phyloP scores from a whole-genome alignment of 805 yeast species.

The Yarrowia phangngaensis region DNA sequence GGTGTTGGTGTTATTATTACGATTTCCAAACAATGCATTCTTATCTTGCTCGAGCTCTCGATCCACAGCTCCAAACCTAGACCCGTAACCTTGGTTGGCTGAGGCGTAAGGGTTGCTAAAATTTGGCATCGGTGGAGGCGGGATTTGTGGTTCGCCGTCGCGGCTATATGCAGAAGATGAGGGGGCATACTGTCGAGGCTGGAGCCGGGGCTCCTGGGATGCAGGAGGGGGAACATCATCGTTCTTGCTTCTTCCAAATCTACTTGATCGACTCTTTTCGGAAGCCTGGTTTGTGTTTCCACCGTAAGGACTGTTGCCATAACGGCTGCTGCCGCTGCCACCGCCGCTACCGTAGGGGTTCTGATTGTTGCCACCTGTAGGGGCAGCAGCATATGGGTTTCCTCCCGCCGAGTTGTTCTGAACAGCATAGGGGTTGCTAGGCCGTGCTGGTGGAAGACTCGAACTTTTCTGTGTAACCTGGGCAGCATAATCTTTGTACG shows the following conservation, averaged over 20 bases:
- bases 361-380: neutral
- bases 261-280: neutral
- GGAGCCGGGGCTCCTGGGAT: neutral
- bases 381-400: conserved; percentile 14
- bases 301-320: neutral
- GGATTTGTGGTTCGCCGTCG: conserved; percentile 13
- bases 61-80: conserved; percentile 12
- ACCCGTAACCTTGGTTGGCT: conserved; percentile 11
- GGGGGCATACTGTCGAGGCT: neutral
- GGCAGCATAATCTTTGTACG: conserved; percentile 25
- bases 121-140: conserved; percentile 23
- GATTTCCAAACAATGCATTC: conserved; percentile 14
- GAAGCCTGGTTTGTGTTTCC: neutral
- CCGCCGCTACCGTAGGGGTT: conserved; percentile 4
- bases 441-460: neutral
- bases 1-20: neutral
- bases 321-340: neutral
- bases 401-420: conserved; percentile 1
- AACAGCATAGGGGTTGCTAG: conserved; percentile 16
- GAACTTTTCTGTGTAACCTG: conserved; percentile 4
- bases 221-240: conserved; percentile 7
- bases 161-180: neutral
- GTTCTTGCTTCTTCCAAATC: conserved; percentile 3
- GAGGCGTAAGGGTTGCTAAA: conserved; percentile 18
- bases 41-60: conserved; percentile 13